A percentile compares a stretch with the other conserved stretches of the same genome.
Conservation (phyloP, 73 alveolate species). For the Paramecium biaurelia region DNA sequence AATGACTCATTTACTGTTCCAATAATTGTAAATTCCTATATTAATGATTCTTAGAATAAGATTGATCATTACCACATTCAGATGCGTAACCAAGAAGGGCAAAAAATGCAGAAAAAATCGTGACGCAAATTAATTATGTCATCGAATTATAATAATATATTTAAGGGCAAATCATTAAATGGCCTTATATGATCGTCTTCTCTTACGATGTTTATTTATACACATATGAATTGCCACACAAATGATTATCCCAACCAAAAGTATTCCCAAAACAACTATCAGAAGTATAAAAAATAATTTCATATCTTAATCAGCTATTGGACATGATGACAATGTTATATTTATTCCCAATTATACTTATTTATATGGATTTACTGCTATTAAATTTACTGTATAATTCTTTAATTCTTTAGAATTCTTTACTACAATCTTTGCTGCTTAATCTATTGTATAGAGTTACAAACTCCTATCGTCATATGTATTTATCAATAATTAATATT, state of each 20-base stretch:
- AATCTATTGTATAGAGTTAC: not conserved
- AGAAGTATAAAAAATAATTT: not conserved
- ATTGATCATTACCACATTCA: not conserved
- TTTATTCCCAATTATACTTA: not conserved
- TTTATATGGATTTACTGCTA: not conserved
- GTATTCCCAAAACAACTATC: not conserved
- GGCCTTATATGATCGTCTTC: not conserved
- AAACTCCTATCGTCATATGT: not conserved
- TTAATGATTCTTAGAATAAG: not conserved
- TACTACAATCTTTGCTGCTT: not conserved
- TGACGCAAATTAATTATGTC: slow-evolving; percentile 1
- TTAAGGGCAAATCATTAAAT: not conserved
- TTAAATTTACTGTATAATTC: not conserved
- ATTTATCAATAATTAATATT: not conserved
- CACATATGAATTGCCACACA: not conserved
- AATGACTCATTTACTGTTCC: not conserved
- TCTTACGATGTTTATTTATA: not conserved
- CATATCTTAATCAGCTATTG: not conserved
- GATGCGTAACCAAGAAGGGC: not conserved
- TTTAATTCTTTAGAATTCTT: not conserved
- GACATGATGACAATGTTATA: not conserved
- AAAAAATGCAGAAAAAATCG: not conserved
- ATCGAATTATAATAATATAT: not conserved
- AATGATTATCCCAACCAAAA: not conserved
- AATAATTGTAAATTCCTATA: not conserved